Evolutionary conservation across 2,329 filamentous ascomycete species (phyloP), one percentile per base, ranked within the genome.

Genomic region (Monilinia polystroma): DNA sequence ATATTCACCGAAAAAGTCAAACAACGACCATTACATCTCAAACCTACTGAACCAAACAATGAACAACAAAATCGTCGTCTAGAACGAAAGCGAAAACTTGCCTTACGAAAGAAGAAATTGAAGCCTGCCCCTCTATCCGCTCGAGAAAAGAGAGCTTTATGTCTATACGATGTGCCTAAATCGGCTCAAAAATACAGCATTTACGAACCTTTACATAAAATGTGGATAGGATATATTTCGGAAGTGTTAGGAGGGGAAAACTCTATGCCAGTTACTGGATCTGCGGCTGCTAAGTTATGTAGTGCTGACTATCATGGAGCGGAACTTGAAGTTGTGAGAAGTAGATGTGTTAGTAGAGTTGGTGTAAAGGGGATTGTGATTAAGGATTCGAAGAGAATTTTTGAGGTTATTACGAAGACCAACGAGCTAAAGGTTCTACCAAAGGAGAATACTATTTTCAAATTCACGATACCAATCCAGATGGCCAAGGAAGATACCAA

Each of bases 261-360:
- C 16, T 69, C 66, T 62, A 57, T 69, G 47, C 64, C 69, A 52
- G 57, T 74, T 38, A 63, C 71, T 60, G 38, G 66, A 64, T 66
- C 73, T 55, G 84, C 88, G 2, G 90, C 89, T 6, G 90, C 90
- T 5, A 90, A 95, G 77, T 80, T 99, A 45, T 88, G 86, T 55
- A 92, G 89, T 67, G 94, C 93, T 1, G 95, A 99, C 78, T 94
- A 93, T 74, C 93, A 98, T 77, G 95, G 95, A 1, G 93, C 94
- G 20, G 81, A 87, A 72, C 77, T 97, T 26, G 87, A 93, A 79
- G 92, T 98, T 29, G 90, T 94, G 66, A 81, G 93, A 72, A 95
- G 93, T 77, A 80, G 85, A 41, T 97, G 93, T 76, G 85, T 90
- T 20, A 88, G 90, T 64, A 83, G 94, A 20, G 93, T 99, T 0